Conservation (phyloP, 148 eudicot genomes). For the Persicaria maculosa region DNA sequence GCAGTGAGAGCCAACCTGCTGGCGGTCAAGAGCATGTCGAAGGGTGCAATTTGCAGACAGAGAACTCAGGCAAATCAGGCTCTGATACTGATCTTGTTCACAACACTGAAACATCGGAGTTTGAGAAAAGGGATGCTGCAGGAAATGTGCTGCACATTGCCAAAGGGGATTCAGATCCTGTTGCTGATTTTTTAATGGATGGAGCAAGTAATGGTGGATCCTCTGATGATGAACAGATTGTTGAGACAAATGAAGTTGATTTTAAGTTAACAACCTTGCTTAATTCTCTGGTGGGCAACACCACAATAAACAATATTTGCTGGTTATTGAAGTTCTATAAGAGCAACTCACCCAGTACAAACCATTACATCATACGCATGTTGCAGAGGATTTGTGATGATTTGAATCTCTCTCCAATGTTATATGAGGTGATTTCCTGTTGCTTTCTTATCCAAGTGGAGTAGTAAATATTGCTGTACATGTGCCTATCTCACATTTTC, state of each 20-base stretch:
- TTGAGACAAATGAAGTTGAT: constrained; percentile 67
- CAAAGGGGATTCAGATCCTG: constrained; percentile 29
- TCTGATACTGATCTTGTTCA: constrained; percentile 22
- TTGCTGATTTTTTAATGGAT: constrained; percentile 24
- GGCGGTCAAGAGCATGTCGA: constrained; percentile 24
- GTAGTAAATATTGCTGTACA: neutral
- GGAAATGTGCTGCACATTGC: constrained; percentile 24
- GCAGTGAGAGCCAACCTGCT: constrained; percentile 21
- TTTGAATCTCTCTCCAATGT: constrained; percentile 91
- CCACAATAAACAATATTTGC: constrained; percentile 55
- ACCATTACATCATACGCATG: constrained; percentile 71
- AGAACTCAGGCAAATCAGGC: constrained; percentile 19
- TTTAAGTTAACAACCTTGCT: constrained; percentile 68
- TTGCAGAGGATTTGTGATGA: constrained; percentile 80
- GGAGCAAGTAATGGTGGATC: constrained; percentile 41
- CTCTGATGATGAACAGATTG: constrained; percentile 67
- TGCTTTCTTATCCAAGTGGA: neutral
- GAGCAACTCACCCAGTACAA: constrained; percentile 68
- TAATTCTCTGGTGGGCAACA: constrained; percentile 57
- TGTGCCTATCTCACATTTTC: neutral
- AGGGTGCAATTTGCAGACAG: constrained; percentile 19
- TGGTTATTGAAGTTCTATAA: constrained; percentile 90
- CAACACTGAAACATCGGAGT: constrained; percentile 21
- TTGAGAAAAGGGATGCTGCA: constrained; percentile 23
- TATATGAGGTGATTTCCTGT: constrained; percentile 67